A percentile compares a stretch with the other conserved stretches of the same genome.
phyloP scores from a whole-genome alignment of 2,329 filamentous ascomycete species.

The Phialocephala sp. region DNA sequence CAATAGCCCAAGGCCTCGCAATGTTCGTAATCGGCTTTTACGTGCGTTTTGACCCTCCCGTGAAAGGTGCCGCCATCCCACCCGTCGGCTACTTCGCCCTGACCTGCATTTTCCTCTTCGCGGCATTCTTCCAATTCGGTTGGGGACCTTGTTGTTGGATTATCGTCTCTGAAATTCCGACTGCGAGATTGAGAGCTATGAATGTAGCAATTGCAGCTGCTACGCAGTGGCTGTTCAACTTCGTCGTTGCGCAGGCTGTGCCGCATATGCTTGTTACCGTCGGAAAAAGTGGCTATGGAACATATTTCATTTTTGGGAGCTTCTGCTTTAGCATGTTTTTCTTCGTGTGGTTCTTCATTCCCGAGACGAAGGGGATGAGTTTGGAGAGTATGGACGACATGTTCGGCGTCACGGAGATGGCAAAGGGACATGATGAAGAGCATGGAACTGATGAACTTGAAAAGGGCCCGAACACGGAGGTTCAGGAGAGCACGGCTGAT shows the following conservation, averaged over 20 bases:
- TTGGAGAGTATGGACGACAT: conserved; percentile 55
- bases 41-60: conserved; percentile 64
- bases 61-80: conserved; percentile 59
- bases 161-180: conserved; percentile 73
- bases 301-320: conserved; percentile 71
- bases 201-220: conserved; percentile 73
- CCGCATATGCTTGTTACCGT: conserved; percentile 69
- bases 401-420: conserved; percentile 63
- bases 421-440: conserved; percentile 35
- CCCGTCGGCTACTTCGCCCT: conserved; percentile 73
- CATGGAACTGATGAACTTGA: conserved; percentile 11
- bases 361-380: conserved; percentile 71
- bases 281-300: conserved; percentile 54
- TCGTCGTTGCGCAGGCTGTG: conserved; percentile 71
- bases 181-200: conserved; percentile 66
- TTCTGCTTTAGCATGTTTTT: conserved; percentile 67
- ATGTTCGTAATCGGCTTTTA: conserved; percentile 78
- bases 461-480: conserved; percentile 19
- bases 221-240: conserved; percentile 78
- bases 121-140: conserved; percentile 70
- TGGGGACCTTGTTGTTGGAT: conserved; percentile 77
- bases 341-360: conserved; percentile 48
- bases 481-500: conserved; percentile 28
- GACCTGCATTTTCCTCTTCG: conserved; percentile 75
- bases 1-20: conserved; percentile 62